Percentiles rank a stretch among this genome's conserved stretches.
phyloP scores from a whole-genome alignment of 306 rosid species.

The Malus orientalis region DNA sequence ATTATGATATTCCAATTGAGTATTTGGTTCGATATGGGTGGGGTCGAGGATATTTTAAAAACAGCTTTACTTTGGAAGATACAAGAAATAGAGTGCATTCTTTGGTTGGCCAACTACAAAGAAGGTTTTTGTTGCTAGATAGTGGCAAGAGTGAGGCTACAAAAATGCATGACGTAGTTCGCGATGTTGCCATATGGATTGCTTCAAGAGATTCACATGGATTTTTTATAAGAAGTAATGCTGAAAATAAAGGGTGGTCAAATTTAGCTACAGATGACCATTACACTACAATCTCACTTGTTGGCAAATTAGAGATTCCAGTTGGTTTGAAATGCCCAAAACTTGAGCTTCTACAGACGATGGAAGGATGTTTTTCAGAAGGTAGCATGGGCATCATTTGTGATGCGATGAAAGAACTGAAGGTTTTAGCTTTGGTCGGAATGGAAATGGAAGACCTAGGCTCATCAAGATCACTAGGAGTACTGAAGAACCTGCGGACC shows the following conservation, averaged over 20 bases:
- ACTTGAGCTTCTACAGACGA: background rate
- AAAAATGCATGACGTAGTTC: constrained; percentile 14
- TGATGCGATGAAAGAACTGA: background rate
- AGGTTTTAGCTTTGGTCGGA: background rate
- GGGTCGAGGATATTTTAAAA: constrained; percentile 10
- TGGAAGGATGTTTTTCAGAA: rapidly evolving
- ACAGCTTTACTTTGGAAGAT: background rate
- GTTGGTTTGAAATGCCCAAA: background rate
- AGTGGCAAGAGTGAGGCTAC: rapidly evolving
- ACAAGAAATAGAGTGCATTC: constrained; percentile 14
- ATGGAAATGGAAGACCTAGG: rapidly evolving
- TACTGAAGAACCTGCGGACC: background rate
- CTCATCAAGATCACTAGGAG: background rate
- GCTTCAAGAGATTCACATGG: background rate
- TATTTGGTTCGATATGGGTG: background rate
- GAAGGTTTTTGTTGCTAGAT: constrained; percentile 6
- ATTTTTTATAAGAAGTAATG: background rate
- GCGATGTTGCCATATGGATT: constrained; percentile 10
- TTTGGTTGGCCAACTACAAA: constrained; percentile 11
- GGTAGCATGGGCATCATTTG: background rate
- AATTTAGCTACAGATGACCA: background rate
- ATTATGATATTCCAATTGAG: constrained; percentile 10
- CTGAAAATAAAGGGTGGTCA: background rate
- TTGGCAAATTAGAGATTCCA: background rate
- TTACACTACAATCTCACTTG: background rate